A percentile compares a stretch with the other conserved stretches of the same genome.
These are phyloP conservation scores for Leucoagaricus sp. DNA, from an alignment of 1,284 basidiomycete genomes.

Conservation along the genomic window DNA sequence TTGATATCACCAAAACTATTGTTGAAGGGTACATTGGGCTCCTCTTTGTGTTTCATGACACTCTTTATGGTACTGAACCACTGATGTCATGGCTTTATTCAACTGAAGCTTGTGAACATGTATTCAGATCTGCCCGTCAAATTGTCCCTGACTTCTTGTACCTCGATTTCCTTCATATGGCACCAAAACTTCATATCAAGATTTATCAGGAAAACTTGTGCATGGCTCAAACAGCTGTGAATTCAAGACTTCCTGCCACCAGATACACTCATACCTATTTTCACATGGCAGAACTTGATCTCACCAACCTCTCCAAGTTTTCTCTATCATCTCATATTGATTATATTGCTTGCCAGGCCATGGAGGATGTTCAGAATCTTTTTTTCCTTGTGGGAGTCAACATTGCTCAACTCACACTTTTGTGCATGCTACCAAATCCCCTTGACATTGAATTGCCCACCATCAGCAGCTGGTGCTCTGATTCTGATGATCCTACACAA, in stretches of 20 bases:
- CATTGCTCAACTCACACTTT: background rate
- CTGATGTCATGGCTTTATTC: conserved; percentile 44
- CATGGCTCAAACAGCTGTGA: conserved; percentile 15
- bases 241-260: conserved; percentile 20
- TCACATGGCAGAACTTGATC: conserved; percentile 23
- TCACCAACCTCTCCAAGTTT: conserved; percentile 11
- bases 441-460: background rate
- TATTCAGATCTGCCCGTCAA: conserved; percentile 31
- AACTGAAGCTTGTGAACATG: conserved; percentile 39
- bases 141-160: conserved; percentile 34
- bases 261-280: conserved; percentile 35
- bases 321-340: conserved; percentile 10
- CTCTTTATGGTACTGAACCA: conserved; percentile 21
- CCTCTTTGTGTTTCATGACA: conserved; percentile 34
- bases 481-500: too few relatives aligned
- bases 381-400: conserved; percentile 7
- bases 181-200: conserved; percentile 28
- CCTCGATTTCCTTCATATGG: conserved; percentile 29
- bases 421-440: too few relatives aligned
- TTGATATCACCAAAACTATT: conserved; percentile 32
- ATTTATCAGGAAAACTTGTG: conserved; percentile 10
- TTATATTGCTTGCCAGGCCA: background rate
- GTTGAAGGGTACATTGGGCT: conserved; percentile 32
- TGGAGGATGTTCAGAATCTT: conserved; percentile 11
- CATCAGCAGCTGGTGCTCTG: background rate